Percentiles rank a stretch among this genome's conserved stretches.
phyloP scores from a whole-genome alignment of 2,329 filamentous ascomycete species.

The Fusarium pseudoanthophilum region DNA sequence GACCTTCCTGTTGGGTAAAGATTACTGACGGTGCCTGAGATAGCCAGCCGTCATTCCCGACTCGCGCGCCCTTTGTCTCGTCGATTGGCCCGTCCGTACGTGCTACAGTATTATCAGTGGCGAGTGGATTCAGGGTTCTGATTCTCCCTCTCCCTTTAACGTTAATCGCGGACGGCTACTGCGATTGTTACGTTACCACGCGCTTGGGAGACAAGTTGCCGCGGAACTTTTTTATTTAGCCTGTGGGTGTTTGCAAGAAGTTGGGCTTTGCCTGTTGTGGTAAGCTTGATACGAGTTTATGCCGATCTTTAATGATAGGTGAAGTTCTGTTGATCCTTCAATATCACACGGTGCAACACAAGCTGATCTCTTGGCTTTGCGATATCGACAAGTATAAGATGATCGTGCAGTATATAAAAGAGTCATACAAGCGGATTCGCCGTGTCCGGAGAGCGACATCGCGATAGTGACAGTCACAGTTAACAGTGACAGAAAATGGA shows the following conservation, averaged over 20 bases:
- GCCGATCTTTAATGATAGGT: conserved; percentile 1
- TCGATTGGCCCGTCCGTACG: not conserved
- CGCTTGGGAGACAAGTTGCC: conserved; percentile 7
- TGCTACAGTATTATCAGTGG: not conserved
- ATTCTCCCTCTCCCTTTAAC: not conserved
- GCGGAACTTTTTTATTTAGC: not conserved
- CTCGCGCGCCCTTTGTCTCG: conserved; percentile 13
- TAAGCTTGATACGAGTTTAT: not conserved
- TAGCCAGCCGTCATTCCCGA: conserved; percentile 15
- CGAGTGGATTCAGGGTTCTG: conserved; percentile 5
- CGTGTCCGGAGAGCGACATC: conserved; percentile 17
- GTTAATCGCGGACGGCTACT: not conserved
- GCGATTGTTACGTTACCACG: conserved; percentile 23
- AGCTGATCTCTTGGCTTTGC: not conserved
- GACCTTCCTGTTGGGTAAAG: conserved; percentile 34
- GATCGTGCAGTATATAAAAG: not conserved
- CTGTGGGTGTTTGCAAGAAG: not conserved
- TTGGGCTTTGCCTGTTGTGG: not conserved
- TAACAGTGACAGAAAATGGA: not conserved
- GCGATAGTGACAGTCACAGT: conserved; percentile 1
- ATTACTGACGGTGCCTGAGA: conserved; percentile 12
- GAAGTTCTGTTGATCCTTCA: not conserved
- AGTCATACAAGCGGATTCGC: conserved; percentile 10
- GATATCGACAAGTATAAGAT: not conserved
- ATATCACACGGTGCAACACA: not conserved